These are phyloP conservation scores for Protomyces arabidopsidicola DNA, from an alignment of 1,139 yeast genomes.

Conservation along the genomic window DNA sequence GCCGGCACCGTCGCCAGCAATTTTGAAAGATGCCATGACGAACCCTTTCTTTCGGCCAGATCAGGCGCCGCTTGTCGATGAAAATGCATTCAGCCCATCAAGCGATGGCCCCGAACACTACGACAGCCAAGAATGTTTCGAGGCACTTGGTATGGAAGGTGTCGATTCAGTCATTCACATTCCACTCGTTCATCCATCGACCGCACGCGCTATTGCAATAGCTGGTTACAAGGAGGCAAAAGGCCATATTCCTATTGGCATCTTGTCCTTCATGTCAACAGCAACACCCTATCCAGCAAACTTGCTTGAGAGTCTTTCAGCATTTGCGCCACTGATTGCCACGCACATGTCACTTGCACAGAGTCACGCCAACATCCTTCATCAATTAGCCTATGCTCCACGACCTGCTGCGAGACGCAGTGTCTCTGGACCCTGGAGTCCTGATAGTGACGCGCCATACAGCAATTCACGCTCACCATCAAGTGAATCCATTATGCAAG, in stretches of 20 bases:
- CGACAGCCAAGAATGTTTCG: constrained; percentile 8
- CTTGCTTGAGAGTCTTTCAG: constrained; percentile 35
- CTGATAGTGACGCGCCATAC: constrained; percentile 8
- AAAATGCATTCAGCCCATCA: constrained; percentile 13
- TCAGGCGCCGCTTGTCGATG: constrained; percentile 20
- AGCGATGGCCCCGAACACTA: constrained; percentile 16
- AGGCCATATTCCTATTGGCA: constrained; percentile 39
- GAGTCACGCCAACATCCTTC: constrained; percentile 37
- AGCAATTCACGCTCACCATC: neutral
- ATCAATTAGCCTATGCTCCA: constrained; percentile 29
- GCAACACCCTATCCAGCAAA: constrained; percentile 39
- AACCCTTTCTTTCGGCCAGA: constrained; percentile 36
- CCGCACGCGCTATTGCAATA: constrained; percentile 27
- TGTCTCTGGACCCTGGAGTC: constrained; percentile 4
- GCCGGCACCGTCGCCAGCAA: constrained; percentile 41
- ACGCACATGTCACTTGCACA: constrained; percentile 38
- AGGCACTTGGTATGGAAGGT: constrained; percentile 37
- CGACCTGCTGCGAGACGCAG: constrained; percentile 15
- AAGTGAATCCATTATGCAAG: neutral
- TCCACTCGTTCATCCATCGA: constrained; percentile 36
- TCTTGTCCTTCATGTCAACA: constrained; percentile 39
- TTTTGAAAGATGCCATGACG: constrained; percentile 35
- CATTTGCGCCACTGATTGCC: constrained; percentile 40
- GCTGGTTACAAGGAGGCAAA: constrained; percentile 20
- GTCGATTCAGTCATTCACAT: constrained; percentile 39